These are phyloP conservation scores for Clarireedia monteithiana DNA, from an alignment of 2,329 filamentous ascomycete genomes.

Conservation along the genomic window DNA sequence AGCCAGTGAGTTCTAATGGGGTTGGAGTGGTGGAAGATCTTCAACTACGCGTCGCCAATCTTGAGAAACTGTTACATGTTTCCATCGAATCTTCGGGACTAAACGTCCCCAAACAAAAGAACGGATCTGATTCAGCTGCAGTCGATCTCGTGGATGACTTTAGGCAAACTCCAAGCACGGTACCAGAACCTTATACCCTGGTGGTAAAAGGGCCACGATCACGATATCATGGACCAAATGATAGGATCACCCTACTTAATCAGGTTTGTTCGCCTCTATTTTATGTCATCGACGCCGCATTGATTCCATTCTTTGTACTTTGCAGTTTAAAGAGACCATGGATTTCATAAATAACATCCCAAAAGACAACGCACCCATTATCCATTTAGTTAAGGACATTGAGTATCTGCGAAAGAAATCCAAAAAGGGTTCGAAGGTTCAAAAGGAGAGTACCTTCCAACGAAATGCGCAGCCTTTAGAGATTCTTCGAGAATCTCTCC, in stretches of 20 bases:
- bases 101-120: not conserved
- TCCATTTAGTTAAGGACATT: constrained; percentile 6
- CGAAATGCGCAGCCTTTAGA: not conserved
- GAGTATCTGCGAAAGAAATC: constrained; percentile 9
- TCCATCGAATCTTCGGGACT: not conserved
- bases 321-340: constrained; percentile 3
- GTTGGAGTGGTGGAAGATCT: constrained; percentile 4
- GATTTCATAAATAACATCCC: constrained; percentile 7
- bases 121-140: not conserved
- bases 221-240: constrained; percentile 10
- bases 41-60: constrained; percentile 6
- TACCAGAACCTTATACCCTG: not conserved
- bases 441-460: constrained; percentile 6
- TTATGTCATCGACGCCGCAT: not conserved
- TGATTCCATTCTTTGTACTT: not conserved
- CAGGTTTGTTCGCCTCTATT: not conserved
- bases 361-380: not conserved
- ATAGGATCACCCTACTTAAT: constrained; percentile 3
- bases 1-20: not conserved
- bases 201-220: constrained; percentile 2
- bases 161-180: not conserved
- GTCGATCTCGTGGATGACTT: not conserved
- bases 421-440: constrained; percentile 1
- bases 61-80: constrained; percentile 6
- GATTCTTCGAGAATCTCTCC: constrained; percentile 9